Evolutionary conservation across 179 eudicot species (phyloP).

Genomic region (Spergularia azorica): DNA sequence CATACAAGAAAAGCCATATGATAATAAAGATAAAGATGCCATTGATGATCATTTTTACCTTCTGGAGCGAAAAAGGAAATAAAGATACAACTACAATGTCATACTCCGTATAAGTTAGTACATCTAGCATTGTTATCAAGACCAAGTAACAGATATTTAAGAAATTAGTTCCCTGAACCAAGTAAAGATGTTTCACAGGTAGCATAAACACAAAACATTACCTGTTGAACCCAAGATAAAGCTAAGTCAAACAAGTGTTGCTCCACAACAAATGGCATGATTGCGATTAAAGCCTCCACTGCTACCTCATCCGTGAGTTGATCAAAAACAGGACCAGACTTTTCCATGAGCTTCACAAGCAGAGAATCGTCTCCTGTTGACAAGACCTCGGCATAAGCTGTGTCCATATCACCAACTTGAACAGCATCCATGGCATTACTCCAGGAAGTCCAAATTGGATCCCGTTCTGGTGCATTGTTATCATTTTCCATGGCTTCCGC

Average conservation of each 20-base stretch:
- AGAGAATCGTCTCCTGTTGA: slow-evolving; percentile 73
- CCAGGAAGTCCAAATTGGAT: slow-evolving; percentile 87
- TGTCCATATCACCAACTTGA: slow-evolving; percentile 78
- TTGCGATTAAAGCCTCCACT: slow-evolving; percentile 66
- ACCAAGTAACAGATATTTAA: background rate
- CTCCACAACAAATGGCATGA: slow-evolving; percentile 66
- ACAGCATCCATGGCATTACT: slow-evolving; percentile 95
- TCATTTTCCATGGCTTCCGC: slow-evolving; percentile 77
- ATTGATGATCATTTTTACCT: background rate
- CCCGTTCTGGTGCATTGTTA: slow-evolving; percentile 57
- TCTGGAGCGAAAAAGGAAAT: no score
- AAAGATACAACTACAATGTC: background rate
- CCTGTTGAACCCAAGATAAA: slow-evolving; percentile 96
- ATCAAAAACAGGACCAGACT: slow-evolving; percentile 73
- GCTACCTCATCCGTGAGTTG: slow-evolving; percentile 76
- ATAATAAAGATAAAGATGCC: background rate
- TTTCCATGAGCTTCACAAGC: slow-evolving; percentile 86
- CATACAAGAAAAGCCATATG: background rate
- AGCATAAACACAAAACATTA: slow-evolving; percentile 30
- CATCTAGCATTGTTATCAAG: background rate
- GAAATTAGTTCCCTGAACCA: background rate
- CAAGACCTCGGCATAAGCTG: slow-evolving; percentile 84
- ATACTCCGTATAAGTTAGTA: background rate
- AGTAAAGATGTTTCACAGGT: background rate
- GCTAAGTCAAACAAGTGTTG: slow-evolving; percentile 73